A percentile compares a stretch with the other conserved stretches of the same genome.
These are phyloP conservation scores for Microsporum audouinii DNA, from an alignment of 2,329 filamentous ascomycete genomes.

Conservation along the genomic window DNA sequence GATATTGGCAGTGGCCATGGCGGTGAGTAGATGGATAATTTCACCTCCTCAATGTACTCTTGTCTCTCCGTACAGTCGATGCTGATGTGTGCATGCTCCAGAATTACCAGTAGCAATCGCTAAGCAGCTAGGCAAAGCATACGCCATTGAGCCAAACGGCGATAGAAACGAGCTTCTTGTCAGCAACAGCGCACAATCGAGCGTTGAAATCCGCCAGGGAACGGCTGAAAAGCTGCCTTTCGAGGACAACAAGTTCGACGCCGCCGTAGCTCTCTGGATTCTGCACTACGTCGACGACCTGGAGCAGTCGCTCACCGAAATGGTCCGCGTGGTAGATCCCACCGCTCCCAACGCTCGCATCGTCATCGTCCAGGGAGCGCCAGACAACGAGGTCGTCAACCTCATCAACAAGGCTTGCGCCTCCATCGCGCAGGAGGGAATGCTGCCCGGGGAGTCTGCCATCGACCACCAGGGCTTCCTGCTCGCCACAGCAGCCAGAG, in stretches of 20 bases:
- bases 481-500: neutral
- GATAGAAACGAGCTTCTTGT: neutral
- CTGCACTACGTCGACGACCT: constrained; percentile 5
- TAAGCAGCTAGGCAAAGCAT: neutral
- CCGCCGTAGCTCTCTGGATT: constrained; percentile 3
- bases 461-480: constrained; percentile 4
- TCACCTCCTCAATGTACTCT: neutral
- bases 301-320: constrained; percentile 1
- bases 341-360: constrained; percentile 4
- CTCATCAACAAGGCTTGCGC: constrained; percentile 4
- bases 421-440: constrained; percentile 2
- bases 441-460: neutral
- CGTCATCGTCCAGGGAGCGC: constrained; percentile 8
- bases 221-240: constrained; percentile 3
- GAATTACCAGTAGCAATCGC: neutral
- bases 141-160: neutral
- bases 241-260: constrained; percentile 6
- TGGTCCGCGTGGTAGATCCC: constrained; percentile 4
- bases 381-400: constrained; percentile 7
- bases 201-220: neutral
- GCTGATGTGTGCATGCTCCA: neutral
- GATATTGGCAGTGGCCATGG: constrained; percentile 3
- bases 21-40: neutral
- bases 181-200: neutral
- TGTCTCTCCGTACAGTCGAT: neutral